phyloP scores from a whole-genome alignment of 2,329 filamentous ascomycete species.

The Cytospora paraplurivora region DNA sequence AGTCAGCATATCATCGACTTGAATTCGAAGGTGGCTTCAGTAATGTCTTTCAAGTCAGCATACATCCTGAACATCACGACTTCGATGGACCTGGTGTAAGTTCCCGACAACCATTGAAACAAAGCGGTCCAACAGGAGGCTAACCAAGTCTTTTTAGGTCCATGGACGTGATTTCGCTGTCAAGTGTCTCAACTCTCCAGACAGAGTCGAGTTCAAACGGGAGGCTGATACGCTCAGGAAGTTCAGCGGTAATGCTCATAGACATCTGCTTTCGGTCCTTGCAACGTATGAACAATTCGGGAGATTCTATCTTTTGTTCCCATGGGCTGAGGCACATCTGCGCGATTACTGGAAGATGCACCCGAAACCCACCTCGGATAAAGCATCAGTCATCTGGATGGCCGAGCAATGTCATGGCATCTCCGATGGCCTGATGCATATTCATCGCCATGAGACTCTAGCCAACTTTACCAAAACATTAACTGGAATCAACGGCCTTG shows the following conservation, averaged over 20 bases:
- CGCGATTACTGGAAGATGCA: constrained; percentile 20
- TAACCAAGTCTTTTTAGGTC: not conserved
- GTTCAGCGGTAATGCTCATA: constrained; percentile 24
- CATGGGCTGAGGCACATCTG: constrained; percentile 30
- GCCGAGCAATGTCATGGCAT: constrained; percentile 29
- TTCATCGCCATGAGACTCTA: constrained; percentile 27
- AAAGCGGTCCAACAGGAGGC: not conserved
- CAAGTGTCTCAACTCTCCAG: constrained; percentile 19
- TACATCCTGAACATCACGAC: constrained; percentile 30
- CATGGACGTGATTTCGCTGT: constrained; percentile 19
- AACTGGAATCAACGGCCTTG: not conserved
- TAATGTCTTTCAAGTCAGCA: constrained; percentile 21
- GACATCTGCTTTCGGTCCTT: constrained; percentile 30
- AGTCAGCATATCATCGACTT: not conserved
- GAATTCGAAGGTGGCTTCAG: constrained; percentile 23
- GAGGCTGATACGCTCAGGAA: constrained; percentile 31
- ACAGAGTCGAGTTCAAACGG: constrained; percentile 19
- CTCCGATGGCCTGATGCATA: constrained; percentile 19
- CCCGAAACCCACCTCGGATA: not conserved
- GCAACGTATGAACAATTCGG: constrained; percentile 28
- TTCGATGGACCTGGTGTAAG: constrained; percentile 13
- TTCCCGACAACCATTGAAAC: not conserved
- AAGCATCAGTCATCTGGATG: constrained; percentile 23
- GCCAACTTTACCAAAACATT: not conserved
- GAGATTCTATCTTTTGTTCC: constrained; percentile 30